Conservation (phyloP, 495 filamentous ascomycete species). For the Trichocladium uniseriatum region DNA sequence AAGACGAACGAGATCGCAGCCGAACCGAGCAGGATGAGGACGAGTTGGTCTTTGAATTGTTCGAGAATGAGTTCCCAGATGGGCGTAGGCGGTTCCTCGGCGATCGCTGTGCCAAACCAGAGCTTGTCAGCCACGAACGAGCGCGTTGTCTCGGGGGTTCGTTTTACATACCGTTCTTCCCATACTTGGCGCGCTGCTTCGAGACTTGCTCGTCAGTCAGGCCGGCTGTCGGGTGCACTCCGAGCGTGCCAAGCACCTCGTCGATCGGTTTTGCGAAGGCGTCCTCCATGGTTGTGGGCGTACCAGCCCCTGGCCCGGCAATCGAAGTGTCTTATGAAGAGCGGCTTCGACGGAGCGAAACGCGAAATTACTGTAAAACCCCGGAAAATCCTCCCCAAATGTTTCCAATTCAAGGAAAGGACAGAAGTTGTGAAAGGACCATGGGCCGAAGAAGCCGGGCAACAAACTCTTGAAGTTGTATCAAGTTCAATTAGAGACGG, state of each 20-base stretch:
- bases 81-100: conserved; percentile 95
- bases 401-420: conserved; percentile 14
- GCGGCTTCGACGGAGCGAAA: neutral
- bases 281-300: conserved; percentile 56
- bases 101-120: conserved; percentile 55
- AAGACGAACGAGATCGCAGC: conserved; percentile 91
- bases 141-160: neutral
- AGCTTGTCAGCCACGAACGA: conserved; percentile 1
- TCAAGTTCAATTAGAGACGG: conserved; percentile 5
- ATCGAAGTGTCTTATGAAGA: conserved; percentile 9
- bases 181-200: conserved; percentile 56
- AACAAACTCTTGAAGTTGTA: conserved; percentile 1
- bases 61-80: conserved; percentile 94
- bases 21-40: conserved; percentile 88
- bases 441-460: conserved; percentile 8
- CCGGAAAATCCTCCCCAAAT: neutral
- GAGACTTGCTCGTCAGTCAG: conserved; percentile 62
- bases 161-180: conserved; percentile 65
- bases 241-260: conserved; percentile 63
- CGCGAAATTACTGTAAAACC: neutral
- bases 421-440: conserved; percentile 7
- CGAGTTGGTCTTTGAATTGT: conserved; percentile 98
- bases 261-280: conserved; percentile 60
- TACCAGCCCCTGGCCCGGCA: conserved; percentile 5
- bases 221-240: conserved; percentile 56